These are phyloP conservation scores for Floccularia luteovirens DNA, from an alignment of 768 basidiomycete species.

Conservation along the genomic window DNA sequence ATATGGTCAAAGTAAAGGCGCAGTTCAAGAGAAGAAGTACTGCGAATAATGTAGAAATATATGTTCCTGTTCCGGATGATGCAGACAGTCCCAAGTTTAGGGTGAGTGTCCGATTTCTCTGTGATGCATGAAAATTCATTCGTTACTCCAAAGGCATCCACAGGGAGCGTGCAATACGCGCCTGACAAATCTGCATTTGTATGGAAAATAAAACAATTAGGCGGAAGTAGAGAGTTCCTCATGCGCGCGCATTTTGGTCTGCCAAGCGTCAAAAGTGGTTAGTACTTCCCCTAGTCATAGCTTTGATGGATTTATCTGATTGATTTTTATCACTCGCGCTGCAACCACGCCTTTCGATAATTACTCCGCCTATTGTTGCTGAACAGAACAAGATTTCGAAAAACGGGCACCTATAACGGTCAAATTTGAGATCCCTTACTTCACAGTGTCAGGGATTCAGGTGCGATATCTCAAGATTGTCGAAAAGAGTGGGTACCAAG, in stretches of 20 bases:
- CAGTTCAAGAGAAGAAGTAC: conserved; percentile 97
- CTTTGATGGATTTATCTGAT: not conserved
- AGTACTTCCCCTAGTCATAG: conserved; percentile 17
- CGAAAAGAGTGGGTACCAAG: conserved; percentile 97
- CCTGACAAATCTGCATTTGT: conserved; percentile 98
- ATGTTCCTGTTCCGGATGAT: conserved; percentile 98
- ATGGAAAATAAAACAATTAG: conserved; percentile 99
- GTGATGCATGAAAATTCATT: not conserved
- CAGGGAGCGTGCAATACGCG: conserved; percentile 92
- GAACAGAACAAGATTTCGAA: conserved; percentile 65
- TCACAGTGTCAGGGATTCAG: conserved; percentile 95
- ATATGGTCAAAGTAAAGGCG: conserved; percentile 92
- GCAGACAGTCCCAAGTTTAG: conserved; percentile 97
- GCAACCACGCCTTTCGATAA: too few relatives aligned
- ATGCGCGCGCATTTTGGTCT: conserved; percentile 98
- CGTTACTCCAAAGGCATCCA: conserved; percentile 60
- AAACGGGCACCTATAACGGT: conserved; percentile 94
- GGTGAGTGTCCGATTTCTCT: conserved; percentile 35
- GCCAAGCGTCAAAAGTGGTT: conserved; percentile 87
- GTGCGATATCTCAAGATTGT: conserved; percentile 98
- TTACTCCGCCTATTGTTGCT: not conserved
- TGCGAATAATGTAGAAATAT: conserved; percentile 98
- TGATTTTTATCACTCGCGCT: not conserved
- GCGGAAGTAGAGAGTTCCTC: conserved; percentile 91
- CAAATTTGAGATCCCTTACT: conserved; percentile 98